A percentile compares a stretch with the other conserved stretches of the same genome.
Conservation (phyloP, 139 green algal species). For the Chlorella sp. region DNA sequence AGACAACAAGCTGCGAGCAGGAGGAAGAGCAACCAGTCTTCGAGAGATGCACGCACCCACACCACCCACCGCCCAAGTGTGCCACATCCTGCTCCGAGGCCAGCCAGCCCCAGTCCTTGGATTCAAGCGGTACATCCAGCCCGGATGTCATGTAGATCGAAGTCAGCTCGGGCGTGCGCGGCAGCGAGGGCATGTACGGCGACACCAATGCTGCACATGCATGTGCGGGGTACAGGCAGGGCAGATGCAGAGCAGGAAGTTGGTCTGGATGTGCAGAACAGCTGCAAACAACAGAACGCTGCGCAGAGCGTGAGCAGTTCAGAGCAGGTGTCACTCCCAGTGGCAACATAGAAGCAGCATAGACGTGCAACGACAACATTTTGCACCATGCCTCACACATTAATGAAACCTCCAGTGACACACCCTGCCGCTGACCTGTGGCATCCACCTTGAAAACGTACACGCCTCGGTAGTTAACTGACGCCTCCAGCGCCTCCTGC, state of each 20-base stretch:
- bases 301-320: no score
- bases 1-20: neutral
- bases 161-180: constrained; percentile 53
- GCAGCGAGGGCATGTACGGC: constrained; percentile 41
- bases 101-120: constrained; percentile 30
- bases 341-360: no score
- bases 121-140: constrained; percentile 50
- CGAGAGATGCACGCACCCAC: no score
- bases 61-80: constrained; percentile 47
- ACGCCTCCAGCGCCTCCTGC: neutral
- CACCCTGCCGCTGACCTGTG: constrained; percentile 2
- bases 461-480: constrained; percentile 45
- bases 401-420: neutral
- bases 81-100: constrained; percentile 29
- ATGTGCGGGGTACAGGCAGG: neutral
- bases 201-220: constrained; percentile 37
- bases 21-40: neutral
- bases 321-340: no score
- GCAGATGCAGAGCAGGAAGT: neutral
- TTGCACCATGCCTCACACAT: no score
- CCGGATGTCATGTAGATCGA: constrained; percentile 50
- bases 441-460: constrained; percentile 60
- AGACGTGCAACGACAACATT: no score
- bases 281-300: no score
- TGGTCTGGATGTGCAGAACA: no score